These are phyloP conservation scores for Rhizopus microsporus DNA, from an alignment of 371 early-diverging fungal genomes.

Conservation along the genomic window DNA sequence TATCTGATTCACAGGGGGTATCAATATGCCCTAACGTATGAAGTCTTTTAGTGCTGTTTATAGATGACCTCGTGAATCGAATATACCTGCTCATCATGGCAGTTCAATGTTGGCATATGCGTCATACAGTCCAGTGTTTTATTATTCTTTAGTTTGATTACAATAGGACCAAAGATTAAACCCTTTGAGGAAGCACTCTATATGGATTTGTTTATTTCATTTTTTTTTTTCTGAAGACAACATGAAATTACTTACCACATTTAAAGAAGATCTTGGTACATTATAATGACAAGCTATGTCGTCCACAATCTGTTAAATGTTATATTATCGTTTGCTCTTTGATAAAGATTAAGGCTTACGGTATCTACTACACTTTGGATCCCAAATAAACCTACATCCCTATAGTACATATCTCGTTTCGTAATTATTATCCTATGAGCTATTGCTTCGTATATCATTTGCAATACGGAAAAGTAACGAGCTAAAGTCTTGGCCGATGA, in stretches of 20 bases:
- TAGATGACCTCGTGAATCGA: background rate
- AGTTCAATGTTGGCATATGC: constrained; percentile 1
- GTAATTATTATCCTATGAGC: constrained; percentile 33
- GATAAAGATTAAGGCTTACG: constrained; percentile 11
- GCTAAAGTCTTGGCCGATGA: constrained; percentile 20
- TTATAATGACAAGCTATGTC: constrained; percentile 37
- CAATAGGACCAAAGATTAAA: constrained; percentile 40
- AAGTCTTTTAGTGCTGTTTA: background rate
- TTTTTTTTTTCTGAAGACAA: background rate
- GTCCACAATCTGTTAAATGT: constrained; percentile 35
- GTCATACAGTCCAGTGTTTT: constrained; percentile 35
- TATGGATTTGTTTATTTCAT: background rate
- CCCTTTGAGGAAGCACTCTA: constrained; percentile 52
- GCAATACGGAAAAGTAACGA: constrained; percentile 39
- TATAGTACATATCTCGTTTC: constrained; percentile 50
- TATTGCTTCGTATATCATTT: constrained; percentile 48
- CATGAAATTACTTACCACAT: constrained; percentile 34
- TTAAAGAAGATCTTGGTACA: constrained; percentile 40
- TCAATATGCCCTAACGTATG: constrained; percentile 29
- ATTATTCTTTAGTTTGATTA: constrained; percentile 34
- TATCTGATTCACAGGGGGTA: constrained; percentile 41
- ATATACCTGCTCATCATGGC: constrained; percentile 34
- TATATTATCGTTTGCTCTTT: background rate
- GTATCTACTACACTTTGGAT: constrained; percentile 37
- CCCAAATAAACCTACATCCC: constrained; percentile 39